Percentiles rank a stretch among this genome's conserved stretches.
Evolutionary conservation across 768 basidiomycete genomes (phyloP).

Genomic region (Hirschioporus abietinus): DNA sequence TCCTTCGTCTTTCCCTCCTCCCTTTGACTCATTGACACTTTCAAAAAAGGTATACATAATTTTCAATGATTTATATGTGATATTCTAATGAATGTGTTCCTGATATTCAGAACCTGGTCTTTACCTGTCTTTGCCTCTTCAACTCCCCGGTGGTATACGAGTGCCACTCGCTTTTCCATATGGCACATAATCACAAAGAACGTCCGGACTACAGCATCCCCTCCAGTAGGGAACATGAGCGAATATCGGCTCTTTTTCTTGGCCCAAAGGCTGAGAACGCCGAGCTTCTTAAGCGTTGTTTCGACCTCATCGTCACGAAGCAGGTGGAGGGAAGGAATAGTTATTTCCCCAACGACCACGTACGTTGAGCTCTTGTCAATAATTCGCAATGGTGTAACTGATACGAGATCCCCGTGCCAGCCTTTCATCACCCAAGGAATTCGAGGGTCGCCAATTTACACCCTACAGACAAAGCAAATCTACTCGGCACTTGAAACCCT

Average conservation of each 20-base stretch:
- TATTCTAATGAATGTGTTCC: neutral
- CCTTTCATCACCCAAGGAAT: neutral
- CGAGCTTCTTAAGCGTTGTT: conserved; percentile 22
- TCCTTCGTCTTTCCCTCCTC: too few species aligned
- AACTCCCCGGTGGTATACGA: neutral
- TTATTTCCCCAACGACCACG: conserved; percentile 26
- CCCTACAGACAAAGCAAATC: conserved; percentile 12
- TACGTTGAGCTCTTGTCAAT: neutral
- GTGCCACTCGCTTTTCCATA: neutral
- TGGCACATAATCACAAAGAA: neutral
- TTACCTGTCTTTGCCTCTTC: neutral
- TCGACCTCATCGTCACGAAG: conserved; percentile 21
- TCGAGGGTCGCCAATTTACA: neutral
- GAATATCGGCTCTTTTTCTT: conserved; percentile 21
- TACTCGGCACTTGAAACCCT: conserved; percentile 15
- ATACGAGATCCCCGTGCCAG: neutral
- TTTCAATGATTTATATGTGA: neutral
- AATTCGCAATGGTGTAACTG: neutral
- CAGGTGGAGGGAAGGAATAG: conserved; percentile 20
- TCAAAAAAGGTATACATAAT: too few species aligned
- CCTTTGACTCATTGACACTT: too few species aligned
- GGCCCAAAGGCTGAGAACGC: conserved; percentile 35
- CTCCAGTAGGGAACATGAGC: neutral
- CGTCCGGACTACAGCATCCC: neutral
- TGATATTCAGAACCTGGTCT: neutral